Conservation (phyloP, 2,329 filamentous ascomycete species). For the Xylariales sp. region DNA sequence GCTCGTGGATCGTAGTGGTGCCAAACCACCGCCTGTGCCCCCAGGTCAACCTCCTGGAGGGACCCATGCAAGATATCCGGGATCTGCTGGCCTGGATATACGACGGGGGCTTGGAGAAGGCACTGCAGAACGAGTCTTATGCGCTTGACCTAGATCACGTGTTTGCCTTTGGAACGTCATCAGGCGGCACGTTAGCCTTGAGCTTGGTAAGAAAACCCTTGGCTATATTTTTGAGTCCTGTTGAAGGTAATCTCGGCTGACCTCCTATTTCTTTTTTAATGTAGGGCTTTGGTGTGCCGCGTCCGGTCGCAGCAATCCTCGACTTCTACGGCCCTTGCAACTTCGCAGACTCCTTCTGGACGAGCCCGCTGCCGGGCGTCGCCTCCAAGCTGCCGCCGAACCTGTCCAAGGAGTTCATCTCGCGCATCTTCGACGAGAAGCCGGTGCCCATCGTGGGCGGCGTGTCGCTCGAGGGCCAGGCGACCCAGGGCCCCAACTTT, state of each 20-base stretch:
- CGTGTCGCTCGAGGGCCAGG: slow-evolving; percentile 36
- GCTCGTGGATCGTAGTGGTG: slow-evolving; percentile 32
- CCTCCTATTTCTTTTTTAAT: too few species aligned
- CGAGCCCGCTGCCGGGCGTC: slow-evolving; percentile 23
- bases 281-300: slow-evolving; percentile 32
- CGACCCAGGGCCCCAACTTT: slow-evolving; percentile 27
- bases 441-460: slow-evolving; percentile 32
- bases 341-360: slow-evolving; percentile 33
- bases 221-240: not conserved
- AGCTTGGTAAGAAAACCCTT: slow-evolving; percentile 23
- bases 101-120: slow-evolving; percentile 19
- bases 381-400: slow-evolving; percentile 19
- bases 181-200: slow-evolving; percentile 29
- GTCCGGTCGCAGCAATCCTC: slow-evolving; percentile 30
- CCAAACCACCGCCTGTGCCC: slow-evolving; percentile 20
- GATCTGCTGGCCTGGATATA: slow-evolving; percentile 30
- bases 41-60: slow-evolving; percentile 6
- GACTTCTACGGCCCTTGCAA: slow-evolving; percentile 36
- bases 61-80: slow-evolving; percentile 8
- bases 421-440: slow-evolving; percentile 27
- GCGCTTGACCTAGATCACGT: slow-evolving; percentile 22
- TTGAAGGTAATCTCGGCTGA: too few species aligned
- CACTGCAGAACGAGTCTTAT: slow-evolving; percentile 14
- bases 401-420: slow-evolving; percentile 24
- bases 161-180: slow-evolving; percentile 31